phyloP scores from a whole-genome alignment of 345 rosid species.

The Gossypium longicalyx region DNA sequence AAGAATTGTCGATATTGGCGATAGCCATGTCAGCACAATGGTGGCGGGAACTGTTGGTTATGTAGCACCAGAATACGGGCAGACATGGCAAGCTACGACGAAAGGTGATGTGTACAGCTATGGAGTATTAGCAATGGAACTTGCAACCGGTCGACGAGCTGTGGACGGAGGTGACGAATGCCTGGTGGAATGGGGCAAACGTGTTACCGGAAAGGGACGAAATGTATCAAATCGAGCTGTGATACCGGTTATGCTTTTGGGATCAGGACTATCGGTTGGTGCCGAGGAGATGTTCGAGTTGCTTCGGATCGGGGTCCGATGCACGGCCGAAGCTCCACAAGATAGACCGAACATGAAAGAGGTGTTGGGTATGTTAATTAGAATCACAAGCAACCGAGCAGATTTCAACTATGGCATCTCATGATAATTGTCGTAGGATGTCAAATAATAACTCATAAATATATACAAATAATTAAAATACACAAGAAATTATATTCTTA shows the following conservation, averaged over 20 bases:
- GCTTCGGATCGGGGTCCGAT: slow-evolving; percentile 56
- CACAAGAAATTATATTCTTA: not conserved
- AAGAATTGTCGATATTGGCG: slow-evolving; percentile 60
- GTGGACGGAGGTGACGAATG: slow-evolving; percentile 93
- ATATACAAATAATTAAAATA: not conserved
- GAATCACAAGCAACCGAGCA: slow-evolving; percentile 29
- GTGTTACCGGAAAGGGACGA: slow-evolving; percentile 48
- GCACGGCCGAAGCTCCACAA: slow-evolving; percentile 74
- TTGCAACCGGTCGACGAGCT: slow-evolving; percentile 83
- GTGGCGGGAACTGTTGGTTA: slow-evolving; percentile 91
- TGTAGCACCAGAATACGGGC: slow-evolving; percentile 95
- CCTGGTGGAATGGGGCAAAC: slow-evolving; percentile 73
- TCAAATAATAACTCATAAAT: not conserved
- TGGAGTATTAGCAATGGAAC: slow-evolving; percentile 80
- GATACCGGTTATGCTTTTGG: slow-evolving; percentile 46
- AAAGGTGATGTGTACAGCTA: slow-evolving; percentile 94
- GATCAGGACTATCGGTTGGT: slow-evolving; percentile 60
- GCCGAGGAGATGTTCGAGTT: slow-evolving; percentile 64
- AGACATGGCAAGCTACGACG: slow-evolving; percentile 85
- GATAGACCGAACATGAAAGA: slow-evolving; percentile 92
- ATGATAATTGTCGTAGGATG: not conserved
- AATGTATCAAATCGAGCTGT: slow-evolving; percentile 25
- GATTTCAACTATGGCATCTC: slow-evolving; percentile 28
- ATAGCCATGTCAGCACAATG: slow-evolving; percentile 86
- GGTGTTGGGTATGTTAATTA: slow-evolving; percentile 56